Evolutionary conservation across 1,284 basidiomycete genomes (phyloP), one percentile per base, ranked within the genome.

Genomic region (Pterulicium gracile): DNA sequence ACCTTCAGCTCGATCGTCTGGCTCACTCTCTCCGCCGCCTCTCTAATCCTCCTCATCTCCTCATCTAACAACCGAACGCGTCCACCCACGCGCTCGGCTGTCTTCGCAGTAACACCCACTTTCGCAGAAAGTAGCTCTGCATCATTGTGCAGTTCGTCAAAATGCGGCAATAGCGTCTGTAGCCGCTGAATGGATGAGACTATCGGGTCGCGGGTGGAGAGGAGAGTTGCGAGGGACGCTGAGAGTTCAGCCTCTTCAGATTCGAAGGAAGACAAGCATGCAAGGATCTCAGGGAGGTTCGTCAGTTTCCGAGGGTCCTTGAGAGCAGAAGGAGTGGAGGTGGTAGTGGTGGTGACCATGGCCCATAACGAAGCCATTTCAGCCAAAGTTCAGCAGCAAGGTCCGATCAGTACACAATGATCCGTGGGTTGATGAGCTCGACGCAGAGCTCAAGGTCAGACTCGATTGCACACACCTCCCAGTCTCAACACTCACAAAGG

Each of bases 1-100:
- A 87, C 88, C 75, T 94, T 96, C 55, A 96, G 77, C 52, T 95
- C 91, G 65, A 92, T 82, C 41, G 92, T 84, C 60, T 90, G 85
- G 0, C 77, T 79, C 3, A 95, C 88, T 48, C 88, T 79, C 48
- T 94, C 90, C 5, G 76, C 78, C 7, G 91, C 87, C 56, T 88
- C 87, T 39, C 84, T 77, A 12, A 97, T 85, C 35, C 91, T 75
- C 22, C 78, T 73, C 76, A 95, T 91, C 66, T 97, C 90, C 57
- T 92, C 86, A 58, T 98, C 94, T 44, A 98, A 70, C 3, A 77
- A 71, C 23, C 88, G 72, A 4, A 98, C 93, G 43, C 86, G 84
- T 21, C 88, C 87, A 3, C 93, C 90, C 5, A 98, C 89, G 46
- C 93, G 72, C 55, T 91, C 82, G 18, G 93, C 94, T 1, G 90